Conservation (phyloP, 2,329 filamentous ascomycete genomes). For the Neurospora sp. region DNA sequence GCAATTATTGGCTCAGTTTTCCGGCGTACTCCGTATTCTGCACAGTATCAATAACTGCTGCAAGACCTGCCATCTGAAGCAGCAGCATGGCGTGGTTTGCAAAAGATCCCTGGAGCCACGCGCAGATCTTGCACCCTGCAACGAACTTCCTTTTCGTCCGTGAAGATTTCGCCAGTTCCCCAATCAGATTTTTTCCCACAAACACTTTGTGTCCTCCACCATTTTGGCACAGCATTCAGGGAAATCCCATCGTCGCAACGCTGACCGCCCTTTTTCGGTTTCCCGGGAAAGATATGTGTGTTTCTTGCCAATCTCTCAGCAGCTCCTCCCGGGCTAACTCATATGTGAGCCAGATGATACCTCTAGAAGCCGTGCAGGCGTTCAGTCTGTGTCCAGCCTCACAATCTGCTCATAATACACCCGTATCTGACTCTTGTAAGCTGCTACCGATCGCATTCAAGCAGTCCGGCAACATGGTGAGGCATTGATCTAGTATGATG, state of each 20-base stretch:
- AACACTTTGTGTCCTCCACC: slow-evolving; percentile 5
- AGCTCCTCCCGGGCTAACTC: neutral
- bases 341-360: neutral
- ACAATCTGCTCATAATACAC: neutral
- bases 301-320: neutral
- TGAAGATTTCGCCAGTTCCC: neutral
- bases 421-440: neutral
- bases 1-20: neutral
- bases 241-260: neutral
- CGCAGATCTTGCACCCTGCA: slow-evolving; percentile 27
- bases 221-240: neutral
- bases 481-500: neutral
- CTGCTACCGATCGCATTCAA: neutral
- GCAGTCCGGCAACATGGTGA: neutral
- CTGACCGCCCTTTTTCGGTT: neutral
- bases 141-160: slow-evolving; percentile 5
- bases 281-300: neutral
- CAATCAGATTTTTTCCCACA: slow-evolving; percentile 12
- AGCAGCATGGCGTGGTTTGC: slow-evolving; percentile 19
- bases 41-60: slow-evolving; percentile 7
- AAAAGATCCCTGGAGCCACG: slow-evolving; percentile 29
- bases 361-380: neutral
- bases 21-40: neutral
- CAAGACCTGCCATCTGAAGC: slow-evolving; percentile 21
- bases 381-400: neutral